Percentiles rank a stretch among this genome's conserved stretches.
Evolutionary conservation across 2,329 filamentous ascomycete species (phyloP).

Genomic region (Colletotrichum sp.): DNA sequence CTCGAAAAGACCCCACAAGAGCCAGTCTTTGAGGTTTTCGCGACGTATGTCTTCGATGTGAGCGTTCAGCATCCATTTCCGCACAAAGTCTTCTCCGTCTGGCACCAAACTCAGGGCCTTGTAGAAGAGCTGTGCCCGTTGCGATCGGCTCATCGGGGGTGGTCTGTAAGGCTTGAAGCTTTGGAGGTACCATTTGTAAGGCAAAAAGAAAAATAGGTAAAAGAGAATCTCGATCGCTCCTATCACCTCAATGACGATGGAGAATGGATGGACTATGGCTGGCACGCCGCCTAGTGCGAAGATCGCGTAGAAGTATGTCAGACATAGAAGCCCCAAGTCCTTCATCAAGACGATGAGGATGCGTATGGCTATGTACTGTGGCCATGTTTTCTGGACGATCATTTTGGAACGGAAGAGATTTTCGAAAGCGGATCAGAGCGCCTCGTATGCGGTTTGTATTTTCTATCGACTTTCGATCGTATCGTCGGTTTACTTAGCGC

Average conservation of each 20-base stretch:
- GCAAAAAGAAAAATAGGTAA: conserved; percentile 45
- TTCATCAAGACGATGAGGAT: conserved; percentile 2
- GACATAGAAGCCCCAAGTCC: conserved; percentile 14
- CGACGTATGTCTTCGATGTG: conserved; percentile 55
- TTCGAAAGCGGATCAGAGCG: background rate
- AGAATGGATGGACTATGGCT: conserved; percentile 26
- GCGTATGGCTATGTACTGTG: conserved; percentile 12
- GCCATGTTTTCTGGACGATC: conserved; percentile 18
- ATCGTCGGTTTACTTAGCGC: background rate
- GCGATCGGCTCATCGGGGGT: background rate
- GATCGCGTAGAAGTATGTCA: conserved; percentile 24
- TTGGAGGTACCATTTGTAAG: conserved; percentile 44
- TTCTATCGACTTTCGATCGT: background rate
- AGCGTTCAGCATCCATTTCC: conserved; percentile 63
- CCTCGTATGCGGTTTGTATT: background rate
- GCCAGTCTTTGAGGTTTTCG: conserved; percentile 66
- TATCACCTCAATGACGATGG: conserved; percentile 25
- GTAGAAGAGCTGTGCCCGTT: conserved; percentile 3
- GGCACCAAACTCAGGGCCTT: conserved; percentile 37
- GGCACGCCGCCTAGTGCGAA: conserved; percentile 22
- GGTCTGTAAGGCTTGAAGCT: conserved; percentile 11
- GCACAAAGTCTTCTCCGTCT: conserved; percentile 56
- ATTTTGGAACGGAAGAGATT: background rate
- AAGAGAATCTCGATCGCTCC: conserved; percentile 45
- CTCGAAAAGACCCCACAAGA: conserved; percentile 62